These are phyloP conservation scores for Trichoderma semiorbis DNA, from an alignment of 2,329 filamentous ascomycete genomes.

Conservation along the genomic window DNA sequence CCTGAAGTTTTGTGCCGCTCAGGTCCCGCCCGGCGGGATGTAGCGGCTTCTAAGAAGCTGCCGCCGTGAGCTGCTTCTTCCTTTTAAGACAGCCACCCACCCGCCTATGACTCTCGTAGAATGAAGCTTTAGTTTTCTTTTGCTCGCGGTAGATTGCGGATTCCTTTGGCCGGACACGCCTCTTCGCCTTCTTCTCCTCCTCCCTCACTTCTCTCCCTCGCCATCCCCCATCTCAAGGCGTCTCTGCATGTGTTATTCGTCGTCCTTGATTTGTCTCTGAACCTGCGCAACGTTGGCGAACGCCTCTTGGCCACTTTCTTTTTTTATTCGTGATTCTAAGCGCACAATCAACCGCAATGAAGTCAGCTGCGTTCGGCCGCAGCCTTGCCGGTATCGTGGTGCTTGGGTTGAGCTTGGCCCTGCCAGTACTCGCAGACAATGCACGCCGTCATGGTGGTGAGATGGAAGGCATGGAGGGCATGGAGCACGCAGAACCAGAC, in stretches of 20 bases:
- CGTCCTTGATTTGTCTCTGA: not conserved
- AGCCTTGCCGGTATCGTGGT: slow-evolving; percentile 12
- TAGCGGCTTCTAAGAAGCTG: slow-evolving; percentile 9
- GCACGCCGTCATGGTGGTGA: slow-evolving; percentile 21
- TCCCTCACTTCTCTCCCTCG: not conserved
- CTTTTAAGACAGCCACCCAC: slow-evolving; percentile 11
- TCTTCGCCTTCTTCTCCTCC: not conserved
- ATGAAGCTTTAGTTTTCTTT: not conserved
- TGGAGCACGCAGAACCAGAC: not conserved
- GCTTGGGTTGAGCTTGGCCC: slow-evolving; percentile 14
- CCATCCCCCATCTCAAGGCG: not conserved
- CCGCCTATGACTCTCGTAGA: slow-evolving; percentile 1
- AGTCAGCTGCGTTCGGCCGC: not conserved
- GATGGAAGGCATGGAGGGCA: not conserved
- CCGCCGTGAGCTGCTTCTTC: not conserved
- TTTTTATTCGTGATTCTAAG: not conserved
- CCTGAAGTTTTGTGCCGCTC: slow-evolving; percentile 2
- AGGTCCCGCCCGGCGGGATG: slow-evolving; percentile 11
- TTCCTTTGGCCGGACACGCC: not conserved
- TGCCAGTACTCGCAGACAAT: slow-evolving; percentile 17
- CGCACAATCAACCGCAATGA: slow-evolving; percentile 10
- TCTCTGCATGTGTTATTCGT: not conserved
- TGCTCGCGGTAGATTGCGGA: not conserved
- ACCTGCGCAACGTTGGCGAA: not conserved
- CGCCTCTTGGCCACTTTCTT: not conserved